Evolutionary conservation across 805 yeast genomes (phyloP), one percentile per base, ranked within the genome.

Genomic region (Candida fluviatilis): DNA sequence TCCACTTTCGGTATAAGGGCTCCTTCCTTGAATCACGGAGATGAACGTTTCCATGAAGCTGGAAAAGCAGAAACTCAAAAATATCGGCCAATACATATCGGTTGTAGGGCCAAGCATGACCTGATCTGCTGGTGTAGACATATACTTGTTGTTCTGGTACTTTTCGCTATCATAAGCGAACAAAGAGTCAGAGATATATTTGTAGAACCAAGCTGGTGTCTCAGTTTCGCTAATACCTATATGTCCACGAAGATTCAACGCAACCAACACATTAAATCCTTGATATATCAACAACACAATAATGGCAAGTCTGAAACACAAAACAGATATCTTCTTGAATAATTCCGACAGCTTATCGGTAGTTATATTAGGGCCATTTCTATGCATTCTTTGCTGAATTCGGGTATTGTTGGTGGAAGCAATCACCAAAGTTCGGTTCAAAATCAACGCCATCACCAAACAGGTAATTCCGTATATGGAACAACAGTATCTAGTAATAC

Each of bases 11-110:
- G 76, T 71, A 39, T 71, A 67, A 5, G 87, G 84, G 31, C 64
- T 64, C 28, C 44, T 45, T 7, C 84, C 85, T 39, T 72, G 69
- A 6, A 78, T 67, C 18, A 75, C 76, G 2, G 83, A 67, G 7
- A 78, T 64, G 49, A 83, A 79, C 0, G 87, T 78, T 57, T 85
- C 91, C 12, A 78, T 56, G 37, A 80, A 78, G 51, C 80, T 80
- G 49, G 79, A 77, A 17, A 73, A 54, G 53, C 90, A 82, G 40
- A 80, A 62, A 2, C 77, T 59, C 21, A 78, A 51, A 50, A 77
- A 84, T 5, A 71, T 65, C 11, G 77, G 78, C 78, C 85, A 80
- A 49, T 71, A 71, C 46, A 73, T 68, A 17, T 61, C 69, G 7
- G 77, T 71, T 5, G 73, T 64, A 11, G 86, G 84, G 4, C 76